These are phyloP conservation scores for Cadophora sp. DNA, from an alignment of 2,329 filamentous ascomycete species.

Conservation along the genomic window DNA sequence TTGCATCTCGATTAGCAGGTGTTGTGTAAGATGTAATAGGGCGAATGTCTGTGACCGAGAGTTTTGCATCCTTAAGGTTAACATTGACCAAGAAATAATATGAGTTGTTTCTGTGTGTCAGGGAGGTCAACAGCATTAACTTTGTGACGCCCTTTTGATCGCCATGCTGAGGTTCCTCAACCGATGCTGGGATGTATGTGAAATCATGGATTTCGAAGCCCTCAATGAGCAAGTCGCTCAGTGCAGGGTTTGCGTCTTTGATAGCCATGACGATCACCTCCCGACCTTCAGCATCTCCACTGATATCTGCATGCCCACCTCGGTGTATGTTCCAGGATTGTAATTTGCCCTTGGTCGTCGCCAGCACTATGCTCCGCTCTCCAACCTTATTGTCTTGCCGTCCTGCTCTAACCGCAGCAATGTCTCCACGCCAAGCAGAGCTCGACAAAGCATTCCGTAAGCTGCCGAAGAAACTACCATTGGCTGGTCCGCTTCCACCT, in stretches of 20 bases:
- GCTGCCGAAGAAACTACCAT: constrained; percentile 78
- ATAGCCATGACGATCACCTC: constrained; percentile 69
- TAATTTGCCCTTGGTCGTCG: constrained; percentile 77
- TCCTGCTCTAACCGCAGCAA: constrained; percentile 81
- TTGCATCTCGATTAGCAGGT: constrained; percentile 48
- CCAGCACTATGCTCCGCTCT: constrained; percentile 83
- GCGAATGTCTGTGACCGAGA: constrained; percentile 70
- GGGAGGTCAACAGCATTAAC: constrained; percentile 66
- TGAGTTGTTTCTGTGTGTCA: constrained; percentile 58
- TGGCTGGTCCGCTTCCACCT: constrained; percentile 59
- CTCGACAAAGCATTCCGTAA: constrained; percentile 78
- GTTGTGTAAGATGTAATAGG: constrained; percentile 70
- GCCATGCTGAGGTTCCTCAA: constrained; percentile 57
- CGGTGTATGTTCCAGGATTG: constrained; percentile 90
- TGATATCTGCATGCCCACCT: constrained; percentile 79
- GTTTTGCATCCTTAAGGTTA: constrained; percentile 59
- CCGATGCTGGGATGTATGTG: constrained; percentile 66
- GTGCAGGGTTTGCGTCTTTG: constrained; percentile 57
- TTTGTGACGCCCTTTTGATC: constrained; percentile 60
- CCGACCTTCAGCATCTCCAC: constrained; percentile 74
- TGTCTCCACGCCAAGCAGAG: constrained; percentile 73
- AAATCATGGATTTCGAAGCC: constrained; percentile 83
- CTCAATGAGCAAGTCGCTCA: constrained; percentile 57
- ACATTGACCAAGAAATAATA: constrained; percentile 81
- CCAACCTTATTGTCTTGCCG: constrained; percentile 74